Evolutionary conservation across 441 rosid species (phyloP).

Genomic region (Erodium chrysanthum): DNA sequence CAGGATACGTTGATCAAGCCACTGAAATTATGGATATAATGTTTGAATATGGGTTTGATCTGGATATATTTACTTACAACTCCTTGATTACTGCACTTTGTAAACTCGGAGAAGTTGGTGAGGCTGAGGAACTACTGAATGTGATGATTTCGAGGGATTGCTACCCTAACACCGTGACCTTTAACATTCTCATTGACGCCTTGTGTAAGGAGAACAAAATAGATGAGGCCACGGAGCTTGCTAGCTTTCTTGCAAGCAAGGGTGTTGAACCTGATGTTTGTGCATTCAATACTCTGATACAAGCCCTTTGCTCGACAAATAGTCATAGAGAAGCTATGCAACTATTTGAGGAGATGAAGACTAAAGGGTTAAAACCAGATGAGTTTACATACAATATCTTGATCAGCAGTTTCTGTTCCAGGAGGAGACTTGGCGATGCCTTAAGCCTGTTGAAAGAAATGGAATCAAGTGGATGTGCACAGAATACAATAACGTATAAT

Average conservation of each 20-base stretch:
- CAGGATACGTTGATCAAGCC: slow-evolving; percentile 67
- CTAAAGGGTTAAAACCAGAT: slow-evolving; percentile 68
- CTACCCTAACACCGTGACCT: slow-evolving; percentile 71
- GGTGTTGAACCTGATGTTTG: slow-evolving; percentile 65
- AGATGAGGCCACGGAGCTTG: slow-evolving; percentile 64
- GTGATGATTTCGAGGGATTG: slow-evolving; percentile 81
- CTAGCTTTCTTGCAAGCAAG: slow-evolving; percentile 52
- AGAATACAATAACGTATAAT: slow-evolving; percentile 69
- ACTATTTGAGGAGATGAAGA: slow-evolving; percentile 69
- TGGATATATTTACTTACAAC: slow-evolving; percentile 65
- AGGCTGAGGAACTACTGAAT: slow-evolving; percentile 62
- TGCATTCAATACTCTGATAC: slow-evolving; percentile 72
- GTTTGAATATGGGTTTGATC: slow-evolving; percentile 82
- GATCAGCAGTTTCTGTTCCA: slow-evolving; percentile 62
- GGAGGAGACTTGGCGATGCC: slow-evolving; percentile 61
- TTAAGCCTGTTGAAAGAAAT: slow-evolving; percentile 60
- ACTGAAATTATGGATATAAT: slow-evolving; percentile 73
- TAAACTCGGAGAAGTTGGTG: slow-evolving; percentile 61
- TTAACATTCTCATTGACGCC: slow-evolving; percentile 67
- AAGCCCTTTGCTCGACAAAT: slow-evolving; percentile 57
- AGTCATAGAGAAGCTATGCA: slow-evolving; percentile 53
- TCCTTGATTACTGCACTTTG: slow-evolving; percentile 79
- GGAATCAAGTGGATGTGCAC: slow-evolving; percentile 67
- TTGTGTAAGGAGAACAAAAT: slow-evolving; percentile 78
- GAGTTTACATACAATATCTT: slow-evolving; percentile 72